Base-by-base conservation (phyloP, 1,284 basidiomycete species). In the Cutaneotrichosporon sp. region DNA sequence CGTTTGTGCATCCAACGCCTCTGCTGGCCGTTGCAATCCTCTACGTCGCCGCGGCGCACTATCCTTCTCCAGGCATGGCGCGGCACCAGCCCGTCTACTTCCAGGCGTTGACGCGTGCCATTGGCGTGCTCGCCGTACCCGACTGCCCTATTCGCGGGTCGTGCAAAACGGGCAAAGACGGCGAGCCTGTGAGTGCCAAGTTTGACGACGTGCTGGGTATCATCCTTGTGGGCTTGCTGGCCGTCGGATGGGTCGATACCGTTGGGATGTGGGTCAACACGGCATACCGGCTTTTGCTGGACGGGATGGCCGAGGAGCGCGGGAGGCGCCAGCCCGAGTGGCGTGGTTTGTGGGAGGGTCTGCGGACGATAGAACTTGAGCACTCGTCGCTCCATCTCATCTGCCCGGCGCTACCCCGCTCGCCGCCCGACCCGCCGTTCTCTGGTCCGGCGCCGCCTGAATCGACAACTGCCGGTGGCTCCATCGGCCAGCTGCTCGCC, bases 231-330 rank as follows among this genome's bases (percentile, higher is more conserved):
- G 57, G 60, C 8, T 39, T 61, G 1, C 50, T 61, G 8, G 57
- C 55, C 4, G 52, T 61, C n/a, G 60, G 60, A 1, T 61, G 57
- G 57, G 60, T 61, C 26, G 60, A 61, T 36, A 59, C 60, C 0
- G 52, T 61, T 7, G 60, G 60, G 34, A 54, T 61, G 52, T 61
- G 60, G 60, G 52, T 59, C 30, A 54, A 58, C 49, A 54, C 55
- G 1, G 60, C 51, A 1, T 61, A 59, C 37, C 56, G 60, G 5
- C 36, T 61, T 4, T 50, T 61, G 10, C 48, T 61, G 5, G 60
- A 61, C 36, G 60, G 60, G 15, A 54, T 59, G 45, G 55, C 60
- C 13, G 53, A 58, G 46, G 59, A 58, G 36, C 43, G 59, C 7
- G 54, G 53, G 4, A 41, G 49, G 4, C 47, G 55, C 8, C 50